Conservation (phyloP, 169 alveolate species). For the Condylostoma magnum region DNA sequence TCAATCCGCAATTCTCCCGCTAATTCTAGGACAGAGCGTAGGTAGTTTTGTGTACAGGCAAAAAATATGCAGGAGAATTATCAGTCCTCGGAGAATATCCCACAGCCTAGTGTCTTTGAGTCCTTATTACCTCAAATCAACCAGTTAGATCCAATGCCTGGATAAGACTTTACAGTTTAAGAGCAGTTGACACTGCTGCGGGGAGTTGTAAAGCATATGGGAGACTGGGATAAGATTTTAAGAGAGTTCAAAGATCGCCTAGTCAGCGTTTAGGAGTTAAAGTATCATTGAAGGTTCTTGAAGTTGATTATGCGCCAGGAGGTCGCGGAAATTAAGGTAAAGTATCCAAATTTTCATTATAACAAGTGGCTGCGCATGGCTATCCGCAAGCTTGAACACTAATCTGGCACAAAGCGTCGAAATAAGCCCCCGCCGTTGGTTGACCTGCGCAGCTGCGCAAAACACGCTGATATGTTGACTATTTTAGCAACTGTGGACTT, state of each 20-base stretch:
- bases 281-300: constrained; percentile 7
- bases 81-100: no score
- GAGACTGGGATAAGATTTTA: constrained; percentile 23
- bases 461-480: constrained; percentile 9
- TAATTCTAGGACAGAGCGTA: no score
- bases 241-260: constrained; percentile 28
- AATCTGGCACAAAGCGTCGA: neutral
- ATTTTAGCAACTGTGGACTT: no score
- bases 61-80: no score
- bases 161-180: neutral
- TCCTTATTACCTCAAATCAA: no score
- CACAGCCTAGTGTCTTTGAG: no score
- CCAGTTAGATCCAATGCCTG: constrained; percentile 2
- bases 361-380: constrained; percentile 23
- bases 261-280: neutral
- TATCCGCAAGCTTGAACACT: constrained; percentile 3
- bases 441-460: neutral
- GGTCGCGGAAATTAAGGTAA: neutral
- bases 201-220: neutral
- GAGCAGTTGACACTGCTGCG: constrained; percentile 15
- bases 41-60: no score
- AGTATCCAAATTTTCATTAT: neutral
- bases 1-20: no score
- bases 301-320: constrained; percentile 7
- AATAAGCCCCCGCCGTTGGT: neutral